These are phyloP conservation scores for Aspergillus homomorphus DNA, from an alignment of 495 filamentous ascomycete species.

Conservation along the genomic window DNA sequence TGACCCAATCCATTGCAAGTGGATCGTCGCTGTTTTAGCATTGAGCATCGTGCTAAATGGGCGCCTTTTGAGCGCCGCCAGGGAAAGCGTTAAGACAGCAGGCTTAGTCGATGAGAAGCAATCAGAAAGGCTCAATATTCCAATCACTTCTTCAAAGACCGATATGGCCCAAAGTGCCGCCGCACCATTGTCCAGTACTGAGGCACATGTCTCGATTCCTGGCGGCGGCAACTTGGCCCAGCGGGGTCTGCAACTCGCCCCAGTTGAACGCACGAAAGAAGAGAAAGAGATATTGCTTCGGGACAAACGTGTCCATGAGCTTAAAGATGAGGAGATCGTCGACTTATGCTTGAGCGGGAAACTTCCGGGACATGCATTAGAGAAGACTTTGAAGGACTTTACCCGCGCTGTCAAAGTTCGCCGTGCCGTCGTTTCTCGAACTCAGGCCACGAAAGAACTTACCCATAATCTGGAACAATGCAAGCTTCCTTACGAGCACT, in stretches of 20 bases:
- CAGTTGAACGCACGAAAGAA: background rate
- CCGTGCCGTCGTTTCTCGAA: conserved; percentile 72
- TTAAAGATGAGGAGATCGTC: conserved; percentile 31
- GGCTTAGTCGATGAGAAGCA: background rate
- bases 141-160: too few species aligned
- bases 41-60: conserved; percentile 14
- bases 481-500: conserved; percentile 74
- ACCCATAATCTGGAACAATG: conserved; percentile 70
- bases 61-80: conserved; percentile 6
- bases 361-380: conserved; percentile 77
- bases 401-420: conserved; percentile 83
- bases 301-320: background rate
- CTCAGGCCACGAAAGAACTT: conserved; percentile 64
- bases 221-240: too few species aligned
- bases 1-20: conserved; percentile 12
- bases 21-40: conserved; percentile 4
- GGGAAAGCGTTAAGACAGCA: background rate
- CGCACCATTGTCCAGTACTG: too few species aligned
- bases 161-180: too few species aligned
- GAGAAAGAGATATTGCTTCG: conserved; percentile 3
- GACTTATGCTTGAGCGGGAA: conserved; percentile 71
- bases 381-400: conserved; percentile 49
- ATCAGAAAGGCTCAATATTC: too few species aligned
- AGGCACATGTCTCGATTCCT: too few species aligned
- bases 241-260: too few species aligned